These are phyloP conservation scores for Verticillium zaregamsianum DNA, from an alignment of 2,329 filamentous ascomycete genomes.

Conservation along the genomic window DNA sequence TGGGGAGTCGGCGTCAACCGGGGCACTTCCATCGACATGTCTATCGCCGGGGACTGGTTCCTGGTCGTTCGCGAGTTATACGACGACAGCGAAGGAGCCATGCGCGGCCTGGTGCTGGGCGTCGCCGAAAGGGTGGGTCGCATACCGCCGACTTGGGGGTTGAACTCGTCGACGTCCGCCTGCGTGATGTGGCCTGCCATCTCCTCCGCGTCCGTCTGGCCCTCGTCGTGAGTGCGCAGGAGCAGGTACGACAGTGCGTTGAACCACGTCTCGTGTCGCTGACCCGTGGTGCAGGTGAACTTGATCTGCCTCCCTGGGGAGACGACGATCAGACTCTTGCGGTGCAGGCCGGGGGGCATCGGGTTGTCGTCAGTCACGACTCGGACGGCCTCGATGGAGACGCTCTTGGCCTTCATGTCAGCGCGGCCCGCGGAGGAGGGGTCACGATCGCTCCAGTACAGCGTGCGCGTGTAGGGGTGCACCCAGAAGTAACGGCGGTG, in stretches of 20 bases:
- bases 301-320: constrained; percentile 86
- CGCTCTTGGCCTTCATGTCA: constrained; percentile 79
- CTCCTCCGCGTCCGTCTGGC: constrained; percentile 58
- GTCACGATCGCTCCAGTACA: constrained; percentile 95
- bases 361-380: constrained; percentile 94
- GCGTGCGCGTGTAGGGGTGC: constrained; percentile 89
- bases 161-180: constrained; percentile 75
- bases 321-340: constrained; percentile 86
- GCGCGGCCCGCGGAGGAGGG: constrained; percentile 73
- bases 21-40: constrained; percentile 47
- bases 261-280: constrained; percentile 97
- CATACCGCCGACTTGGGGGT: constrained; percentile 51
- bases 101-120: constrained; percentile 46
- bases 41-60: constrained; percentile 56
- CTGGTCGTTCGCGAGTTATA: constrained; percentile 72
- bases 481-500: constrained; percentile 99
- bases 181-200: constrained; percentile 52
- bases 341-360: constrained; percentile 88
- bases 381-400: constrained; percentile 87
- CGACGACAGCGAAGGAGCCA: constrained; percentile 67
- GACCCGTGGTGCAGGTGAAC: constrained; percentile 89
- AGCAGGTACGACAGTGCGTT: constrained; percentile 93
- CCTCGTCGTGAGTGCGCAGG: constrained; percentile 66
- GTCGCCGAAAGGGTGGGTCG: constrained; percentile 25
- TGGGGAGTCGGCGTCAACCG: constrained; percentile 50